These are phyloP conservation scores for Lodderomyces parapsilosis DNA, from an alignment of 1,139 yeast genomes.

Conservation along the genomic window DNA sequence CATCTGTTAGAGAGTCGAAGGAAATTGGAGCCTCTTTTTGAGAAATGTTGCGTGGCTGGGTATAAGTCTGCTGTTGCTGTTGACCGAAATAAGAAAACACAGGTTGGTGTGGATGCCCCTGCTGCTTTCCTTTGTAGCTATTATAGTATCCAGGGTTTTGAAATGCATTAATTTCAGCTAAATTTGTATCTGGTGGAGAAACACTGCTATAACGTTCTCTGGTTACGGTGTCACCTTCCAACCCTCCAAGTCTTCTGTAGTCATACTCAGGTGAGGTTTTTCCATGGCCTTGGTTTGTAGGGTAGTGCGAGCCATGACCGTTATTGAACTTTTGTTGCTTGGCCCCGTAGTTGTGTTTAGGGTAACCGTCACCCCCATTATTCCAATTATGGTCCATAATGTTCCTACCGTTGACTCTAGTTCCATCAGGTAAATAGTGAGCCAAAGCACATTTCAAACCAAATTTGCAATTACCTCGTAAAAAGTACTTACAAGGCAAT, in stretches of 20 bases:
- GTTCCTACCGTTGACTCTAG: conserved; percentile 61
- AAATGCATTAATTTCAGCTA: background rate
- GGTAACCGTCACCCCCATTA: conserved; percentile 9
- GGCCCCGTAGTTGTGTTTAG: background rate
- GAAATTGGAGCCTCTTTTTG: conserved; percentile 6
- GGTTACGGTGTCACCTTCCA: background rate
- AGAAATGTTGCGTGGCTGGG: background rate
- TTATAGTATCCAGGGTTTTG: background rate
- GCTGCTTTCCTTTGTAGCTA: background rate
- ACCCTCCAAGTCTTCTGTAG: background rate
- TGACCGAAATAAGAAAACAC: conserved; percentile 1
- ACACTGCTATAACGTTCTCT: background rate
- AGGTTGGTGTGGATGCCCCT: background rate
- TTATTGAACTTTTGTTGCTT: background rate
- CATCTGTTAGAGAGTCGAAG: conserved; percentile 7
- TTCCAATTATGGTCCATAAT: conserved; percentile 8
- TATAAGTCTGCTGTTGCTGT: conserved; percentile 1
- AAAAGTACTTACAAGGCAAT: conserved; percentile 89
- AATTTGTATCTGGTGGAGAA: background rate
- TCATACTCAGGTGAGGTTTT: background rate
- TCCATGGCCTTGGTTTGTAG: conserved; percentile 5
- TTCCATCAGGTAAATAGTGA: conserved; percentile 85
- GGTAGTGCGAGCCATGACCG: conserved; percentile 3
- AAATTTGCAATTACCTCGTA: conserved; percentile 91
- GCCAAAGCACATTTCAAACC: conserved; percentile 93